A percentile compares a stretch with the other conserved stretches of the same genome.
phyloP scores from a whole-genome alignment of 108 stramenopile species.

The Nitzschia palea region DNA sequence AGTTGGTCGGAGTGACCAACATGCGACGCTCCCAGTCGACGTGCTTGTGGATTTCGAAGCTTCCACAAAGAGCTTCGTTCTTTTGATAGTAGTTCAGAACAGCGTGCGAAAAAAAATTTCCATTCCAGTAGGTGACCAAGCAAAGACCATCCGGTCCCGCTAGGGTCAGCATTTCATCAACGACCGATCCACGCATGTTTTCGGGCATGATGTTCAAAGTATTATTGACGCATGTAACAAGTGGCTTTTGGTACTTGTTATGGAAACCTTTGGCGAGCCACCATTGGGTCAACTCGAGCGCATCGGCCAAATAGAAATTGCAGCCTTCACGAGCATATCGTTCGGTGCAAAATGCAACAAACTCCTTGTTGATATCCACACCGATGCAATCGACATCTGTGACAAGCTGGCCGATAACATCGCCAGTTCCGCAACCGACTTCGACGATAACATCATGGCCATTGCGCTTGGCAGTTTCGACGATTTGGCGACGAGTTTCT shows the following conservation, averaged over 20 bases:
- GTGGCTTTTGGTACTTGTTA: slow-evolving; percentile 35
- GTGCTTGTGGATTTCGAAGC: slow-evolving; percentile 42
- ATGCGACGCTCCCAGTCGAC: slow-evolving; percentile 37
- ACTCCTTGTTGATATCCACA: slow-evolving; percentile 44
- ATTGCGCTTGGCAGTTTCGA: slow-evolving; percentile 27
- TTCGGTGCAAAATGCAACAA: slow-evolving; percentile 26
- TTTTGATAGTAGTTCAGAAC: slow-evolving; percentile 50
- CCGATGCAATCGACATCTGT: slow-evolving; percentile 36
- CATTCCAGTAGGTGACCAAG: slow-evolving; percentile 49
- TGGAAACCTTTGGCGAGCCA: slow-evolving; percentile 34
- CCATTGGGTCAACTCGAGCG: slow-evolving; percentile 45
- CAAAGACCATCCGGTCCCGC: slow-evolving; percentile 42
- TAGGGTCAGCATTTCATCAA: slow-evolving; percentile 44
- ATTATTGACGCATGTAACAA: slow-evolving; percentile 48
- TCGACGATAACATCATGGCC: slow-evolving; percentile 44
- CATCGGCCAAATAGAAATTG: slow-evolving; percentile 37
- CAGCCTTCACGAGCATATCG: slow-evolving; percentile 17
- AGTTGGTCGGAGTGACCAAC: slow-evolving; percentile 38
- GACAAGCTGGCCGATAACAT: slow-evolving; percentile 38
- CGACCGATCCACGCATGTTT: slow-evolving; percentile 36
- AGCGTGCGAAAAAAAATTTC: slow-evolving; percentile 44
- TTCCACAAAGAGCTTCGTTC: slow-evolving; percentile 38
- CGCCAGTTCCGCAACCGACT: slow-evolving; percentile 53
- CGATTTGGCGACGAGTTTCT: slow-evolving; percentile 31
- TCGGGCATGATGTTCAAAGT: slow-evolving; percentile 55